Evolutionary conservation across 2,329 filamentous ascomycete species (phyloP), one percentile per base, ranked within the genome.

Genomic region (Xylariomycetidae sp.): DNA sequence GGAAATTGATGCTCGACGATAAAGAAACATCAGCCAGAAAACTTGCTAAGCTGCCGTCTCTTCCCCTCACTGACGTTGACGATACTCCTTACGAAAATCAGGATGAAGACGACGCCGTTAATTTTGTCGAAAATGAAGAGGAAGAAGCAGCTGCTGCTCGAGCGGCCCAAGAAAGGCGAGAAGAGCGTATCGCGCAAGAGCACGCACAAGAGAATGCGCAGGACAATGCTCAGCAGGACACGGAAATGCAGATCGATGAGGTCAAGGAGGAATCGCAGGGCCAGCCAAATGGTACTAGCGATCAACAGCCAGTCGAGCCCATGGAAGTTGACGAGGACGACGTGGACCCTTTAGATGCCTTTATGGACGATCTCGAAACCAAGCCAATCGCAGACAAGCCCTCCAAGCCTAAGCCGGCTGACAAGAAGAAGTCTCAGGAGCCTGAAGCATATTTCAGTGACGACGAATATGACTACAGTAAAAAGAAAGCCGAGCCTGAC

Each of bases 331-430:
- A 80, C 45, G 63, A 79, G 36, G 81, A 88, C 33, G 78, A 86
- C 19, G 64, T 92, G 22, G 92, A 98, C 57, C 88, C 92, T 6
- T 69, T 98, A 23, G 92, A 98, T 64, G 90, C 88, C n/a, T 98
- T 94, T 66, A 98, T 98, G 92, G 83, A 80, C 33, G 77, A 74
- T 40, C 69, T 80, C 12, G 69, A 73, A 34, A 77, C 35, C 59
- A 73, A 41, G 37, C 53, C 42, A n/a, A 40, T 22, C 16, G 16
- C 19, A 31, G 38, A 34, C 4, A 51, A 44, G 31, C 34, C 51
- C 6, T 31, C 45, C 22, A 65, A 61, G 33, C 59, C 58, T 31
- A 50, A 56, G n/a, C 46, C 53, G 9, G 64, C 62, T 38, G 56
- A 50, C 15, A 66, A 63, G 30, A 71, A 70, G 41, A 74, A 74